Evolutionary conservation across 202 grass and related monocot genomes (phyloP).

Genomic region (Panicum hallii): DNA sequence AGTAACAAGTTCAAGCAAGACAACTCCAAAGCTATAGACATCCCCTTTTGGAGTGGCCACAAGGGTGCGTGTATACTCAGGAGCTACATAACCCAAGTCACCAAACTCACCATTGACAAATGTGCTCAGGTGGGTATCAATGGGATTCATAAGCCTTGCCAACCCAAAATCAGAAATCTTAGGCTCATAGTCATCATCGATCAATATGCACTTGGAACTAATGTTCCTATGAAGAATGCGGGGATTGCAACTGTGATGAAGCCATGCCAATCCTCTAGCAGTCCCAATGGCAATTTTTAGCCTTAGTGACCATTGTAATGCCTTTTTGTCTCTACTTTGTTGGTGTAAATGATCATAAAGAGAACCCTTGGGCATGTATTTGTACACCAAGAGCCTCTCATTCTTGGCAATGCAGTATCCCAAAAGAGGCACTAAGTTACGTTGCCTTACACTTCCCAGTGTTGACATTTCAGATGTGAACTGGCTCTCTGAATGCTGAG

Average conservation of each 20-base stretch:
- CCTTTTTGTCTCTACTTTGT: slow-evolving; percentile 41
- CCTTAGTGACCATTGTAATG: slow-evolving; percentile 73
- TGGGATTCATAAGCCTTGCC: slow-evolving; percentile 96
- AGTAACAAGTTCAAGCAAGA: slow-evolving; percentile 89
- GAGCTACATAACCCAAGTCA: slow-evolving; percentile 91
- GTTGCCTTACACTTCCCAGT: slow-evolving; percentile 73
- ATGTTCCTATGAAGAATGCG: slow-evolving; percentile 96
- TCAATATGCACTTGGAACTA: slow-evolving; percentile 94
- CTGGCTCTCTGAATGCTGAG: slow-evolving; percentile 80
- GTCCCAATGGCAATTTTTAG: slow-evolving; percentile 92
- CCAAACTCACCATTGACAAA: slow-evolving; percentile 97
- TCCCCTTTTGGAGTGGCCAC: slow-evolving; percentile 95
- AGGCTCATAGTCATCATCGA: slow-evolving; percentile 85
- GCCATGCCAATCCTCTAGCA: slow-evolving; percentile 88
- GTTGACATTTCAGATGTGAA: slow-evolving; percentile 88
- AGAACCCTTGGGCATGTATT: slow-evolving; percentile 74
- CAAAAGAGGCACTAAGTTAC: slow-evolving; percentile 85
- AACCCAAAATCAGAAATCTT: slow-evolving; percentile 97
- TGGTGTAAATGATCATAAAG: slow-evolving; percentile 77
- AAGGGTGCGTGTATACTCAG: slow-evolving; percentile 85
- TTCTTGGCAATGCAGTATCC: slow-evolving; percentile 89
- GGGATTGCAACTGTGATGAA: slow-evolving; percentile 96
- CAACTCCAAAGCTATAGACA: slow-evolving; percentile 90
- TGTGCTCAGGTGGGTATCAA: slow-evolving; percentile 98
- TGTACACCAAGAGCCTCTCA: slow-evolving; percentile 92